These are phyloP conservation scores for Lepiota subincarnata DNA, from an alignment of 768 basidiomycete species.

Conservation along the genomic window DNA sequence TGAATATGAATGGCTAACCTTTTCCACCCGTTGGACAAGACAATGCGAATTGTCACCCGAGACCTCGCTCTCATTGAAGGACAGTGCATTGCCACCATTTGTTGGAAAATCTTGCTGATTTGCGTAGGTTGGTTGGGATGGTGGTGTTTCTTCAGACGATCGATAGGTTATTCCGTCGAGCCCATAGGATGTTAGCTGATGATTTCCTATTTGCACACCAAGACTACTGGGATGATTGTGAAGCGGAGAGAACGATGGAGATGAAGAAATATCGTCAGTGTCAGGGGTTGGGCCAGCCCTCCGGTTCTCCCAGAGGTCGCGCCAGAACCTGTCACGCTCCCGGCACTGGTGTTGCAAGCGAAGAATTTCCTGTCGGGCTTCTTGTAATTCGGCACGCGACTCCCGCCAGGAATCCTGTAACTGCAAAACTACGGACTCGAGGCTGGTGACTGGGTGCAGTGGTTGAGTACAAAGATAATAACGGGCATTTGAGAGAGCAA, in stretches of 20 bases:
- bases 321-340: constrained; percentile 75
- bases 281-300: constrained; percentile 52
- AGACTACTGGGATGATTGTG: constrained; percentile 27
- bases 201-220: constrained; percentile 28
- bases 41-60: constrained; percentile 20
- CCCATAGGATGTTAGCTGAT: constrained; percentile 32
- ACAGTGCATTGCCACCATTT: constrained; percentile 45
- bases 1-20: constrained; percentile 2
- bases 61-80: constrained; percentile 21
- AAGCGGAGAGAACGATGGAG: constrained; percentile 36
- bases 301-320: constrained; percentile 60
- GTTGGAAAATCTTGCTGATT: constrained; percentile 16
- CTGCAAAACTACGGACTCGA: constrained; percentile 81
- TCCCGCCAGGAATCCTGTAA: constrained; percentile 80
- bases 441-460: constrained; percentile 57
- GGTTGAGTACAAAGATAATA: constrained; percentile 13
- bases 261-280: constrained; percentile 46
- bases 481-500: constrained; percentile 15
- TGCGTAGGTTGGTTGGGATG: constrained; percentile 43
- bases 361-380: constrained; percentile 61
- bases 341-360: constrained; percentile 60
- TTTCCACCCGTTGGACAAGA: constrained; percentile 11
- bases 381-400: constrained; percentile 54
- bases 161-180: constrained; percentile 42
- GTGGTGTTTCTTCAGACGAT: constrained; percentile 39